Conservation (phyloP, 202 grass and related monocot species). For the Alloteropsis angusta region DNA sequence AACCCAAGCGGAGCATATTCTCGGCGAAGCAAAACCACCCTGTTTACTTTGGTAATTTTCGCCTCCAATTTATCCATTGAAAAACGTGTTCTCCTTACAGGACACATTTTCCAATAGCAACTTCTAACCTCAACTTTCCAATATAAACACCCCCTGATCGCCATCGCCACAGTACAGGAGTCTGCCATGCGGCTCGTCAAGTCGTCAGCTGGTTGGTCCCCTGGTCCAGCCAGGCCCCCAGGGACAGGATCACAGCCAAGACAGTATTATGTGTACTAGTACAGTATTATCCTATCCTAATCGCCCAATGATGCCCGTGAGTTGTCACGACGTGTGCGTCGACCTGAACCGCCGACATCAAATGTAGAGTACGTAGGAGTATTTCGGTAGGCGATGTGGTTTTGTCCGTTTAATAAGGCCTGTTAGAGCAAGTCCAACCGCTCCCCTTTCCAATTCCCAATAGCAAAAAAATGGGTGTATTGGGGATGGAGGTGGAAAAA, state of each 20-base stretch:
- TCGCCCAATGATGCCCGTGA: neutral
- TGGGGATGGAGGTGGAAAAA: too few relatives aligned
- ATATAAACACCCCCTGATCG: too few relatives aligned
- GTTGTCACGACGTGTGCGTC: conserved; percentile 15
- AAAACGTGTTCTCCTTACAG: too few relatives aligned
- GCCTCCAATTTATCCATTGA: too few relatives aligned
- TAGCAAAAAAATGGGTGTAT: too few relatives aligned
- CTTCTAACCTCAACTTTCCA: too few relatives aligned
- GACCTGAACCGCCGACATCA: conserved; percentile 18
- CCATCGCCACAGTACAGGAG: neutral
- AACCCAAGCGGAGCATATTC: neutral
- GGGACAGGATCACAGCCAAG: neutral
- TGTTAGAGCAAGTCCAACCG: too few relatives aligned
- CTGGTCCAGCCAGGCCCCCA: neutral
- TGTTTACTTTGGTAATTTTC: too few relatives aligned
- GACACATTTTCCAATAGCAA: too few relatives aligned
- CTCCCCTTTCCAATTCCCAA: too few relatives aligned
- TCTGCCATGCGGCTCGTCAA: neutral
- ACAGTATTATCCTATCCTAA: neutral
- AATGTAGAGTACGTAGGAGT: too few relatives aligned
- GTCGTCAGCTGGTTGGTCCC: neutral
- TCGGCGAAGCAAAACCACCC: neutral
- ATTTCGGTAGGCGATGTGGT: neutral
- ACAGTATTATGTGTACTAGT: too few relatives aligned
- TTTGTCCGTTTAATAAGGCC: neutral